Conservation (phyloP, 2,329 filamentous ascomycete genomes). For the Colletotrichum sp. region DNA sequence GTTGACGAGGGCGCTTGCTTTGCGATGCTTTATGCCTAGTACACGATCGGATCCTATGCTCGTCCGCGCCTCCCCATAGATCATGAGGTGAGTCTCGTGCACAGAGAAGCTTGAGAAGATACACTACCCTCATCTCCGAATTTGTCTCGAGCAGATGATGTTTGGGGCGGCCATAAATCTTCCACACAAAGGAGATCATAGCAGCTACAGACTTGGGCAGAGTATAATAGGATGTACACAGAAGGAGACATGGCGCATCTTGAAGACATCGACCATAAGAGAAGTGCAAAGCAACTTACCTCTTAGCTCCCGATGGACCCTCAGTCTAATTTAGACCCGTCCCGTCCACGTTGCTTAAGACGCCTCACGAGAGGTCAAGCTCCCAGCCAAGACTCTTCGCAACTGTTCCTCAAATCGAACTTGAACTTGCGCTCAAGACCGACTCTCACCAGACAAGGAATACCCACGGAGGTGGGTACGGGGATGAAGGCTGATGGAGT, state of each 20-base stretch:
- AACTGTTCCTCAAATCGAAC: background rate
- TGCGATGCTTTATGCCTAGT: background rate
- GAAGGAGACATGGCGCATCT: background rate
- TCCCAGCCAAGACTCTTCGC: background rate
- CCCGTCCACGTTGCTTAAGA: background rate
- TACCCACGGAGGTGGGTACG: background rate
- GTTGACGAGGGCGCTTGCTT: background rate
- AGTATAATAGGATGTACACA: background rate
- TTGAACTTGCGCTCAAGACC: background rate
- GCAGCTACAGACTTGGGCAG: background rate
- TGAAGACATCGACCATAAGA: background rate
- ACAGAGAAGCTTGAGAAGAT: background rate
- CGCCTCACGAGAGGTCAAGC: background rate
- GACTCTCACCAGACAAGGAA: background rate
- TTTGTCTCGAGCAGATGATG: background rate
- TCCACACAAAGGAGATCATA: background rate
- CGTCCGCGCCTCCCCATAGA: background rate
- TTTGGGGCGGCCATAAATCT: background rate
- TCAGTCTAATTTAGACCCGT: background rate
- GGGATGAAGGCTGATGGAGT: conserved; percentile 11
- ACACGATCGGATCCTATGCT: background rate
- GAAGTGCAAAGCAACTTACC: background rate
- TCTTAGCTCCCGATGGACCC: background rate
- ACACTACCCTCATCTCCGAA: background rate
- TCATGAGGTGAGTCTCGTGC: background rate